Conservation (phyloP, 768 basidiomycete genomes). For the Kwoniella sp. region DNA sequence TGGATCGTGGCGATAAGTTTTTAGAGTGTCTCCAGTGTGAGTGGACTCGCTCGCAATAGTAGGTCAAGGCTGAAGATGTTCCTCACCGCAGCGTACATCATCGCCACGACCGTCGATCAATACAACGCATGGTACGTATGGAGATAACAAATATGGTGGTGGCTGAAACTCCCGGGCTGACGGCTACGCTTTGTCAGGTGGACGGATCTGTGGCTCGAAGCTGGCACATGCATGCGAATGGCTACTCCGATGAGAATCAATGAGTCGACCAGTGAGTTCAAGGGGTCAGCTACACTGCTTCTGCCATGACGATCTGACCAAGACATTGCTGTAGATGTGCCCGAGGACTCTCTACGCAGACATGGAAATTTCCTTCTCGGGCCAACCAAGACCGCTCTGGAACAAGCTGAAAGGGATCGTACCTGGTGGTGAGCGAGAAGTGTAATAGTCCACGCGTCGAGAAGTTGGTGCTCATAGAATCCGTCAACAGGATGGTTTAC, state of each 20-base stretch:
- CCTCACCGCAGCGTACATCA: conserved; percentile 22
- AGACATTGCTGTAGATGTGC: conserved; percentile 6
- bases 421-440: conserved; percentile 39
- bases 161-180: background rate
- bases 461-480: background rate
- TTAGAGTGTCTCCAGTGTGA: conserved; percentile 36
- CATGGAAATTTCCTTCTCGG: conserved; percentile 20
- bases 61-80: conserved; percentile 5
- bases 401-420: conserved; percentile 42
- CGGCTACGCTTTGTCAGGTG: conserved; percentile 17
- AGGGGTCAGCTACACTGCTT: background rate
- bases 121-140: conserved; percentile 44
- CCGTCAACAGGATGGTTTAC: conserved; percentile 33
- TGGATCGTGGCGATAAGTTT: conserved; percentile 40
- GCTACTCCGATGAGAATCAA: conserved; percentile 39
- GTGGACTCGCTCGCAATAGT: background rate
- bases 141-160: background rate
- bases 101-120: conserved; percentile 26
- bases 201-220: conserved; percentile 46
- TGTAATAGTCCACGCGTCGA: background rate
- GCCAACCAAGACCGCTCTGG: conserved; percentile 20
- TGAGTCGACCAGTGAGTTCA: conserved; percentile 37
- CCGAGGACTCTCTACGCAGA: conserved; percentile 14
- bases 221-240: conserved; percentile 32
- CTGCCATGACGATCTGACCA: background rate